Conservation (phyloP, 805 yeast genomes). For the Priceomyces castillae region DNA sequence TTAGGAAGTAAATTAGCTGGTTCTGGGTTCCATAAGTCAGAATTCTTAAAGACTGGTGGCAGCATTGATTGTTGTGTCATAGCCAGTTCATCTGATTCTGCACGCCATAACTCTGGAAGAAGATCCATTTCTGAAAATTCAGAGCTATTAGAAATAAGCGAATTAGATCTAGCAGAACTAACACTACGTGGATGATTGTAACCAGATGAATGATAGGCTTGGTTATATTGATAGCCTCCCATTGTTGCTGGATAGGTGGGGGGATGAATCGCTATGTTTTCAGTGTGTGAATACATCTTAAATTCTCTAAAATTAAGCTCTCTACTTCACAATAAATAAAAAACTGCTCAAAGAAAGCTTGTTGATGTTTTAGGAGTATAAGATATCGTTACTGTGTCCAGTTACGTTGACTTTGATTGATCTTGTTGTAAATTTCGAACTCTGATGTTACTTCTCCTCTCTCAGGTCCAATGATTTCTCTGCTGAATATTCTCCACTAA, state of each 20-base stretch:
- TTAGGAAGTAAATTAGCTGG: conserved; percentile 4
- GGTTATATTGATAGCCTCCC: background rate
- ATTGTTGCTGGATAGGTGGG: background rate
- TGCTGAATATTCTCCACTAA: too few relatives aligned
- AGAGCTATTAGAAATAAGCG: conserved; percentile 2
- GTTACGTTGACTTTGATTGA: too few relatives aligned
- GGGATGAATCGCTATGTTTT: background rate
- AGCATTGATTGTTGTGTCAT: conserved; percentile 1
- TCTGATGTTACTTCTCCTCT: too few relatives aligned
- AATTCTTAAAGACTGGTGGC: conserved; percentile 3
- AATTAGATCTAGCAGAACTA: conserved; percentile 1
- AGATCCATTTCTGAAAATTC: conserved; percentile 4
- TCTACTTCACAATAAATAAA: too few relatives aligned
- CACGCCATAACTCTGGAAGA: conserved; percentile 3
- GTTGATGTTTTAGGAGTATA: too few relatives aligned
- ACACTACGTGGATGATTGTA: background rate
- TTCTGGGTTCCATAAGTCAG: conserved; percentile 3
- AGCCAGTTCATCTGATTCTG: conserved; percentile 4
- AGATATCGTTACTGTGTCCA: too few relatives aligned
- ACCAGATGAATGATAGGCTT: background rate
- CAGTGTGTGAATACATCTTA: background rate
- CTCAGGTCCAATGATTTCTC: too few relatives aligned
- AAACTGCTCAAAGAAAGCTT: too few relatives aligned
- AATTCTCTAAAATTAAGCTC: too few relatives aligned
- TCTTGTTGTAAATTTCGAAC: too few relatives aligned